phyloP scores from a whole-genome alignment of 192 early-diverging fungal species.

The Coemansia biformis region DNA sequence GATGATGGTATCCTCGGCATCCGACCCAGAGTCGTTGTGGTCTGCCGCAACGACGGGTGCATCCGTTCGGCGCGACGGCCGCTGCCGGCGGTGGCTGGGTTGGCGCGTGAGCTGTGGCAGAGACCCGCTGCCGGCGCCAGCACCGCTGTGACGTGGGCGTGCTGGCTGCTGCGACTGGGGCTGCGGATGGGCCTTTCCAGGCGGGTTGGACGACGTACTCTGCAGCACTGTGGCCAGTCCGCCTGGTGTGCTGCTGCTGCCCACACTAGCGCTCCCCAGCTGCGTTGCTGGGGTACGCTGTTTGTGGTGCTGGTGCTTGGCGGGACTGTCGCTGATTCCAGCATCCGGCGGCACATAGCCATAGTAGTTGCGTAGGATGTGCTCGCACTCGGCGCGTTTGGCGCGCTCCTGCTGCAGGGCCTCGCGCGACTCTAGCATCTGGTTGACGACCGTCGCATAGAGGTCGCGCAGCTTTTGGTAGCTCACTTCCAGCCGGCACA shows the following conservation, averaged over 20 bases:
- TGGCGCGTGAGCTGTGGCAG: constrained; percentile 14
- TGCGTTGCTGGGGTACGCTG: background rate
- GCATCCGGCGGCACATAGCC: constrained; percentile 19
- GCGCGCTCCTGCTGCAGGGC: constrained; percentile 36
- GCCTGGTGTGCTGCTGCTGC: constrained; percentile 2
- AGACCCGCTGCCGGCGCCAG: background rate
- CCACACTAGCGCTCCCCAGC: background rate
- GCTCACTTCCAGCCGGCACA: constrained; percentile 43
- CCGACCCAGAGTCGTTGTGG: constrained; percentile 39
- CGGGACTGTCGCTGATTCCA: background rate
- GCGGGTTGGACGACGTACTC: background rate
- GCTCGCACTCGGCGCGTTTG: constrained; percentile 29
- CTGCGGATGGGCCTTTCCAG: background rate
- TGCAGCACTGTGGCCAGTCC: no score
- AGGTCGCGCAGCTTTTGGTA: constrained; percentile 48
- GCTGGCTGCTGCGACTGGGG: constrained; percentile 2
- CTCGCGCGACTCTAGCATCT: constrained; percentile 40
- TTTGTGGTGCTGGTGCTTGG: constrained; percentile 1
- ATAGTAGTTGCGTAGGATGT: constrained; percentile 33
- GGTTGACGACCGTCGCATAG: constrained; percentile 40
- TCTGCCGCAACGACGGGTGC: constrained; percentile 4
- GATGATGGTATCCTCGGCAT: constrained; percentile 46
- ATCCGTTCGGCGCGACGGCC: constrained; percentile 18
- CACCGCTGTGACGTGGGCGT: background rate
- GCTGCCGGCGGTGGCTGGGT: constrained; percentile 28